Base-by-base conservation (phyloP, 805 yeast species). In the Metschnikowia cerradonensis region DNA sequence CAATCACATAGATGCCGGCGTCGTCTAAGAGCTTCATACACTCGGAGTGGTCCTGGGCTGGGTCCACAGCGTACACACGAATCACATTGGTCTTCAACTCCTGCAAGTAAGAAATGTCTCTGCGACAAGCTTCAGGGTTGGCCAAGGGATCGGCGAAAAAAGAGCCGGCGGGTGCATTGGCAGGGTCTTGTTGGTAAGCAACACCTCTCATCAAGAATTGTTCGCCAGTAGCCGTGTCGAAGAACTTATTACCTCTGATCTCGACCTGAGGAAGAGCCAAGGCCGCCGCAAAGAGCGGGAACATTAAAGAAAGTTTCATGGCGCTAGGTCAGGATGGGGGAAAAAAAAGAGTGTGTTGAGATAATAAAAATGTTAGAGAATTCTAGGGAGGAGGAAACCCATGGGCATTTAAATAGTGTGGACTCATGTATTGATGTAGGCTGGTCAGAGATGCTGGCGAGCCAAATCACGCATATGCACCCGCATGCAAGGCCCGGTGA, bases 1-100 rank as follows among this genome's bases (percentile, higher is more conserved):
- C 84, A 62, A 94, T 72, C 31, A 92, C 89, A 65, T 94, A 94
- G 60, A 94, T 91, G 47, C 97, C 97, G 50, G 92, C 95, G 23
- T 87, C 88, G 54, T 76, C 73, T 59, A 87, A 73, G 58, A 80
- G 67, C 32, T 70, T 45, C 90, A 87, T 83, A 78, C 94, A 87
- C 46, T 76, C 77, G 47, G 79, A 67, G 69, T 87, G 94, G 66
- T 86, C 88, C 54, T 72, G 60, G 38, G 79, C 62, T n/a, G 77
- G 72, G 72, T 87, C 81, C 49, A 87, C 70, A 41, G 92, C 90
- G 64, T 87, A 87, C 34, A 87, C 90, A 73, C 92, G 79, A 58
- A 87, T 73, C 51, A 83, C 84, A 64, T 87, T 87, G 53, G 91
- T 86, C 60, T 75, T 70, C 53, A 85, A 70, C 46, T 76, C 77